Evolutionary conservation across 768 basidiomycete genomes (phyloP), one percentile per base, ranked within the genome.

Genomic region (Collybia sp.): DNA sequence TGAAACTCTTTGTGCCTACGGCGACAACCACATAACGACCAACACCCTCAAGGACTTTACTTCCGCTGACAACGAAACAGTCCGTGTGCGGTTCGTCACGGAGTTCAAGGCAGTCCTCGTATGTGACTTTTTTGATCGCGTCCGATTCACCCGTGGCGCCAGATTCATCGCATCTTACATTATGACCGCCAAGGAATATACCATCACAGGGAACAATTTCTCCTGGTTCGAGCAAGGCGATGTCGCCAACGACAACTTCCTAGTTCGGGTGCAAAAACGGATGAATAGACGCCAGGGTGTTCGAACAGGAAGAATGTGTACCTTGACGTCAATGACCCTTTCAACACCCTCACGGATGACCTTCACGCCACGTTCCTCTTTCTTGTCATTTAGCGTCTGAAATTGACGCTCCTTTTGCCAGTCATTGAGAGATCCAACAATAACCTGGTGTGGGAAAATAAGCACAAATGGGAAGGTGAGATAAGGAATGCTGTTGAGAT

Each of bases 361-460:
- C 64, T 93, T 93, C 55, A 93, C 82, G 5, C 77, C 80, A 19
- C 96, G 88, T 54, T 95, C 96, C 46, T 98, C 95, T 66, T 95
- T 95, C 67, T 94, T 88, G 55, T 88, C 89, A 58, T 97, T 98
- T 35, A 99, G 77, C 15, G 72, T 74, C 57, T 85, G 83, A 72
- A 99, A 99, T 66, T 98, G 96, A 1, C 84, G 83, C 64, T 99
- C 96, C 66, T 98, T 98, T 66, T 97, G 93, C 87, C 90, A 99
- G 65, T 99, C 96, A 58, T 97, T 98, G 37, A 97, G 54, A 11
- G 93, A 93, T 25, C 95, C 95, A 46, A 99, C 95, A 36, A 92
- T 56, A 47, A 91, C 85, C 85, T 88, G 49, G 32, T 15, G 8
- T 43, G 32, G 40, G 39, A 25, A 12, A 54, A 41, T 40, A 32